Evolutionary conservation across 371 early-diverging fungal genomes (phyloP), one percentile per base, ranked within the genome.

Genomic region (Basidiobolus meristosporus): DNA sequence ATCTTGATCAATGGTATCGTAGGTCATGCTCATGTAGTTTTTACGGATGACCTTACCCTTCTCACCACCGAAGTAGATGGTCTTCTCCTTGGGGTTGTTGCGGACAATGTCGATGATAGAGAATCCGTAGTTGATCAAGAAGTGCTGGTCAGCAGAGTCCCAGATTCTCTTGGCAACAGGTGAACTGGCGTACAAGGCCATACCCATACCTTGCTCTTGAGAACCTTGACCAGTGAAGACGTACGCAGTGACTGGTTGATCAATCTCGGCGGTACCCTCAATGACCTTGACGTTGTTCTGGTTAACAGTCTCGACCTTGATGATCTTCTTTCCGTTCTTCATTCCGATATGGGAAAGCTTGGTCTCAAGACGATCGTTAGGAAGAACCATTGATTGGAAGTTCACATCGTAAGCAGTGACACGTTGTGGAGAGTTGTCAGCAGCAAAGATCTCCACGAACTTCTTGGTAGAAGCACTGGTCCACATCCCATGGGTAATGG

Each of bases 401-500:
- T 66, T 65, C 40, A 83, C 89, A 28, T 70, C 51, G 56, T 84
- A 90, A 37, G 70, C 71, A 35, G 70, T 73, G 26, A 91, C 87
- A 35, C 91, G 80, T 52, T 73, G 67, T 34, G 95, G 90, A 41
- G 77, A 75, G 63, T 93, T 93, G 59, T 90, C 88, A 40, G 95
- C 95, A 46, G 91, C 93, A 46, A 80, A 78, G 45, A 74, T 72
- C 59, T 93, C 95, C 40, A 93, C 89, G 59, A 90, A 86, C 67
- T 86, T 85, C 60, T 92, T 81, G 37, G 90, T 82, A 12, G 90
- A 77, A 12, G 95, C 95, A 41, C 75, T 73, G 42, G 92, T 91
- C 92, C 92, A 93, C 92, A 93, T 90, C 43, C 95, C 95, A 56
- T 93, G 95, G 18, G 95, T 93, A 50, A 93, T 91, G 28, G 91